Evolutionary conservation across 257 asterid species (phyloP), one percentile per base, ranked within the genome.

Genomic region (Euphrasia confusa): DNA sequence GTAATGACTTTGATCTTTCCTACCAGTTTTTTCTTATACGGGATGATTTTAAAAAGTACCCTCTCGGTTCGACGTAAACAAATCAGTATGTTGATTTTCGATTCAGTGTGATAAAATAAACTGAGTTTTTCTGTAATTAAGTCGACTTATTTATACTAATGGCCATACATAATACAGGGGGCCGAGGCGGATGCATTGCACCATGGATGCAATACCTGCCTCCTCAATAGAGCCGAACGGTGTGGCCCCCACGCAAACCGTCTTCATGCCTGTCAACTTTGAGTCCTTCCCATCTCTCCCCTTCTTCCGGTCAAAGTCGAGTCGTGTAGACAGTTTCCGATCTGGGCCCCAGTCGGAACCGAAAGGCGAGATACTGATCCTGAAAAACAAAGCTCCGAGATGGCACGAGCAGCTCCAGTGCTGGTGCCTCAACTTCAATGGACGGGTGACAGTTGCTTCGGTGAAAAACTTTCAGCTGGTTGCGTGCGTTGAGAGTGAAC

Each of bases 321-420:
- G 78, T 48, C 93, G 95, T 49, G 78, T 72, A 62, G 52, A 45
- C 7, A 45, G 15, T 14, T 45, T 45, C 17, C 15, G 52, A 12
- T 8, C 15, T 6, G 52, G 10, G 42, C 68, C 79, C 39, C 80
- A 73, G 24, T 59, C 17, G 17, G 75, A 81, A 9, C 77, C 68
- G 15, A 37, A 79, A 54, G 95, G 80, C 1, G 84, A 74, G 37
- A 39, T 77, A 81, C 79, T 92, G 52, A 78, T 77, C 35, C 58
- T 92, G 79, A 89, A 84, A 70, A 92, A 92, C 84, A 92, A 92
- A 86, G 72, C 96, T 49, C 99, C 99, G 10, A 75, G 99, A 71
- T 92, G 99, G 99, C 99, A 92, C 12, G 99, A 92, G 65, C 99
- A 92, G 60, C 97, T 92, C 64, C 97, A 92, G 42, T 92, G 99